These are phyloP conservation scores for Gymnopilus junonius DNA, from an alignment of 768 basidiomycete species.

Conservation along the genomic window DNA sequence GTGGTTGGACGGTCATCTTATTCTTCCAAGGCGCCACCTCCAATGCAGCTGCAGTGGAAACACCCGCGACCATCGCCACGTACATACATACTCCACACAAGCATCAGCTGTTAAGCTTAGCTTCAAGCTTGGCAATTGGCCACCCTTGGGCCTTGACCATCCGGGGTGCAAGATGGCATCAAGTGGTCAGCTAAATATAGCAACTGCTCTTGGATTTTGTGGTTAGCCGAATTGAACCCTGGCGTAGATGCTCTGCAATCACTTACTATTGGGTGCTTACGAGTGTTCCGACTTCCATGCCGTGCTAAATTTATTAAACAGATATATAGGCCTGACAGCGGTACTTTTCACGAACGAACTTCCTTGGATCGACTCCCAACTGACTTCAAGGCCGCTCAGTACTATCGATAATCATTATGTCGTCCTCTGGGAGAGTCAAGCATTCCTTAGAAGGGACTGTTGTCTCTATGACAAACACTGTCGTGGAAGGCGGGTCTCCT, in stretches of 20 bases:
- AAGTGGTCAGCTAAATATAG: not conserved
- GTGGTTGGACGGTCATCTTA: not conserved
- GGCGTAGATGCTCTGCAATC: not conserved
- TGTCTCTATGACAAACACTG: conserved; percentile 20
- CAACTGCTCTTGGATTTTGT: not conserved
- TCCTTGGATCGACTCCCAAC: not conserved
- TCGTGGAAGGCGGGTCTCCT: conserved; percentile 12
- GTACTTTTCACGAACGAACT: not conserved
- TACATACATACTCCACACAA: not conserved
- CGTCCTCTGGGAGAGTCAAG: not conserved
- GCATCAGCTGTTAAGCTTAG: too few relatives aligned
- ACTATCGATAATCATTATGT: not conserved
- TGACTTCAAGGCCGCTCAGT: not conserved
- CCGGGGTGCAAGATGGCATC: not conserved
- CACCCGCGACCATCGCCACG: not conserved
- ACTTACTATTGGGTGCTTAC: not conserved
- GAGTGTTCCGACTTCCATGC: not conserved
- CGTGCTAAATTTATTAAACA: not conserved
- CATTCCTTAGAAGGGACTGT: conserved; percentile 24
- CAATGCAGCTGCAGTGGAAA: not conserved
- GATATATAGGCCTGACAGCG: not conserved
- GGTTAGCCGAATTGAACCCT: not conserved
- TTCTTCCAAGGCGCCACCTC: not conserved
- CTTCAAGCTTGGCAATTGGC: not conserved
- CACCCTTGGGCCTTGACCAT: too few relatives aligned